These are phyloP conservation scores for Rhinocladiella similis DNA, from an alignment of 2,329 filamentous ascomycete genomes.

Conservation along the genomic window DNA sequence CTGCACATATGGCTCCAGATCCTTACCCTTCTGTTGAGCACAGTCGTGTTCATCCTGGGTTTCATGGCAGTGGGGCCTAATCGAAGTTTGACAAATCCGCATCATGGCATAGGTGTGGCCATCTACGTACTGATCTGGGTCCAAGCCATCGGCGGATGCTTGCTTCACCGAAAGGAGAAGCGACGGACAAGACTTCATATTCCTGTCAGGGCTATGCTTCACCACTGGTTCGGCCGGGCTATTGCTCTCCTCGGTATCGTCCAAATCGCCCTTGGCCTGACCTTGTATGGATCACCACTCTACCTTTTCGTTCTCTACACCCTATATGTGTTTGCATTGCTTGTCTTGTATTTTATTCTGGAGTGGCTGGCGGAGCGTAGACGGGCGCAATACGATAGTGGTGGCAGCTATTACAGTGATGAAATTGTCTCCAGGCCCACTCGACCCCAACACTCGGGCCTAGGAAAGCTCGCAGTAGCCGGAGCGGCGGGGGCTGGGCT, in stretches of 20 bases:
- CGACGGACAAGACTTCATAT: conserved; percentile 54
- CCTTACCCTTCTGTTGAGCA: conserved; percentile 59
- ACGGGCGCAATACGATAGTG: conserved; percentile 57
- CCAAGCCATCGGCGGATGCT: conserved; percentile 59
- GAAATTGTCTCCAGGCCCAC: conserved; percentile 50
- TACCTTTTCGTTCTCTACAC: conserved; percentile 83
- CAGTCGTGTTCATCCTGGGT: conserved; percentile 61
- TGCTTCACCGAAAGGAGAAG: conserved; percentile 56
- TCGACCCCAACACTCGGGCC: conserved; percentile 39
- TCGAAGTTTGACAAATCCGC: conserved; percentile 63
- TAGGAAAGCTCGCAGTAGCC: conserved; percentile 54
- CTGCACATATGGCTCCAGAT: conserved; percentile 66
- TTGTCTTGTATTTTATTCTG: conserved; percentile 77
- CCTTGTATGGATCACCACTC: conserved; percentile 87
- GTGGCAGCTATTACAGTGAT: conserved; percentile 58
- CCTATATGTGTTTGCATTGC: conserved; percentile 70
- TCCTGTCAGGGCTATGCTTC: conserved; percentile 65
- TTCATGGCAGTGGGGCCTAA: conserved; percentile 64
- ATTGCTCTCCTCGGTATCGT: conserved; percentile 79
- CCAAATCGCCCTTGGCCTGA: conserved; percentile 85
- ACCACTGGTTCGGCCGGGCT: conserved; percentile 82
- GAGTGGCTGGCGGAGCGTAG: conserved; percentile 66
- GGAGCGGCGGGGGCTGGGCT: conserved; percentile 60
- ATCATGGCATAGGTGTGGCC: conserved; percentile 66
- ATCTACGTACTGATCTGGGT: conserved; percentile 62